Evolutionary conservation across 1,284 basidiomycete genomes (phyloP), one percentile per base, ranked within the genome.

Genomic region (Boletus hoseneyae): DNA sequence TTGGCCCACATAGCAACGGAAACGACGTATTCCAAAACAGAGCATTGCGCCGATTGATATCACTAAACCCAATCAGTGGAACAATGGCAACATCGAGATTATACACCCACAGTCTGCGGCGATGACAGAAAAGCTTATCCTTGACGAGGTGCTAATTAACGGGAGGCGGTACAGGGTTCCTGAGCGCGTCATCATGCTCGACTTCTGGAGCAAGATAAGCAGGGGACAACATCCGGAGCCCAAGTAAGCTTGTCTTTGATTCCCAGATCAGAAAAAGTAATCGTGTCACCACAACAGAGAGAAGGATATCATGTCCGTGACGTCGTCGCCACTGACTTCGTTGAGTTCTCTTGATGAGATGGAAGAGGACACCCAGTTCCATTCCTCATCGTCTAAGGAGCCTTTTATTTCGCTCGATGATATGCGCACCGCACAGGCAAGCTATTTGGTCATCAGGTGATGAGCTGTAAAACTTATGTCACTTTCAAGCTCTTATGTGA

Each of bases 31-130:
- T 45, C 85, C 92, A 23, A 85, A 85, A 62, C 78, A 83, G 42
- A 78, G 81, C 57, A 74, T 78, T 4, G 69, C 82, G 15, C 77
- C 82, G 8, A 82, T 90, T 62, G 88, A 87, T 56, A 79, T 93
- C 53, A 80, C 78, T 21, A 81, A 82, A 50, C 77, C 80, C 8
- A 80, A 79, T 10, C 81, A 87, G 57, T 79, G 73, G 60, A 97
- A 98, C 69, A 97, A 97, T 62, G 95, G 95, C 48, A 92, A 94
- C 63, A 87, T 99, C 58, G 87, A 94, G 56, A 77, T 98, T 56
- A 79, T 92, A 32, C 86, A 90, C 29, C 75, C 82, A 11, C 82
- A 85, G 55, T 74, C 75, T 27, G 64, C 74, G 13, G 63, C 71
- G 46, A 62, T 71, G 46, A 46, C 69, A 12, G 71, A 68, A 36